Conservation (phyloP, 495 filamentous ascomycete genomes). For the Daldinia bambusicola region DNA sequence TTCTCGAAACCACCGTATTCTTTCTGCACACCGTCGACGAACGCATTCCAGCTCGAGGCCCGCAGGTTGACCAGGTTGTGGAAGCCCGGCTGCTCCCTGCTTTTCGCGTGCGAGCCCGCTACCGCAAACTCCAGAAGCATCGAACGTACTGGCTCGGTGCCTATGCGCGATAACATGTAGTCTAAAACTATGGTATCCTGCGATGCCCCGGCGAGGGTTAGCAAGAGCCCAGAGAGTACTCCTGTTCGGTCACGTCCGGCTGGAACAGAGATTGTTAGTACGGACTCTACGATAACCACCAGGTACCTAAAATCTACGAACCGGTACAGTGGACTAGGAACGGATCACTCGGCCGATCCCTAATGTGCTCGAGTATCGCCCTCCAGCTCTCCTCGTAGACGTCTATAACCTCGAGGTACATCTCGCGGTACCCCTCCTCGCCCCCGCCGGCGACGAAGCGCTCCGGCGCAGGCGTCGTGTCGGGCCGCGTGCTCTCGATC, state of each 20-base stretch:
- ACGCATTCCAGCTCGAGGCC: conserved; percentile 53
- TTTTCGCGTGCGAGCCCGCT: conserved; percentile 45
- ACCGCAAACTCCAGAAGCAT: conserved; percentile 54
- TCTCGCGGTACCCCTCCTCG: conserved; percentile 52
- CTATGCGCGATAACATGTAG: conserved; percentile 61
- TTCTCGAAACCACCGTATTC: conserved; percentile 57
- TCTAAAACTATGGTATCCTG: conserved; percentile 60
- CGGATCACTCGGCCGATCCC: conserved; percentile 48
- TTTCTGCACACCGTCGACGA: conserved; percentile 49
- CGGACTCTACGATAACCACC: background rate
- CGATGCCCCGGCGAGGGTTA: conserved; percentile 62
- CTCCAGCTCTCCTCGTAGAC: conserved; percentile 50
- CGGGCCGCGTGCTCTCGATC: conserved; percentile 46
- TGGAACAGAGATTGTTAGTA: conserved; percentile 36
- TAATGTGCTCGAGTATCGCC: conserved; percentile 52
- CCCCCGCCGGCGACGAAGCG: conserved; percentile 55
- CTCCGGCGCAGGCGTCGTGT: conserved; percentile 46
- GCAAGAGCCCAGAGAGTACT: conserved; percentile 65
- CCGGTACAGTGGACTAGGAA: conserved; percentile 64
- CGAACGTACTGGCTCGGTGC: conserved; percentile 57
- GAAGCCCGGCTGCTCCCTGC: conserved; percentile 53
- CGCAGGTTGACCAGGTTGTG: conserved; percentile 53
- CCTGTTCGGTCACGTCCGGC: conserved; percentile 75
- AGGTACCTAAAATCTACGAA: conserved; percentile 43
- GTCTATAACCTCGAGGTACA: conserved; percentile 57